Evolutionary conservation across 371 early-diverging fungal genomes (phyloP).

Genomic region (Rhizomucor miehei): DNA sequence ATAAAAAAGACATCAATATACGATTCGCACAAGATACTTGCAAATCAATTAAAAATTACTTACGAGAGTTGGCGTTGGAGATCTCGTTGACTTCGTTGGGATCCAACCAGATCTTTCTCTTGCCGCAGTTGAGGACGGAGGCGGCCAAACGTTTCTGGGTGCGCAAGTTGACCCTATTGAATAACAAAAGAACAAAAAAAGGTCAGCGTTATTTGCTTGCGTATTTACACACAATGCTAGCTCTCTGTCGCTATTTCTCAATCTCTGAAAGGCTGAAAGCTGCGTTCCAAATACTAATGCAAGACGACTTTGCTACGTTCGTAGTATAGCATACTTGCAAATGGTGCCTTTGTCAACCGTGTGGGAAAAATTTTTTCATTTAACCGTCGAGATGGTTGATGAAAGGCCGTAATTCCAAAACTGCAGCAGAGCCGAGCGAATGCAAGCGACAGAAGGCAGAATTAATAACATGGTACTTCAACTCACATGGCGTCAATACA

Average conservation of each 20-base stretch:
- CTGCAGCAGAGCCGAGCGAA: background rate
- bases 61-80: slow-evolving; percentile 97
- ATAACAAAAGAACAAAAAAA: no score
- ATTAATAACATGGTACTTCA: no score
- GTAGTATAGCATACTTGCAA: no score
- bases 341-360: no score
- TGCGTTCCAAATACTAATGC: background rate
- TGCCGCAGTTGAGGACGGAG: slow-evolving; percentile 97
- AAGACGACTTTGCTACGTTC: no score
- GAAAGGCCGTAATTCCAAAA: no score
- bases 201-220: no score
- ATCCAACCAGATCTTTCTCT: slow-evolving; percentile 99
- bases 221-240: background rate
- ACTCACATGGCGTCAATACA: slow-evolving; percentile 17
- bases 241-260: background rate
- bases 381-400: no score
- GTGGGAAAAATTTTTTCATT: no score
- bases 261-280: no score
- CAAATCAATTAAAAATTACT: slow-evolving; percentile 29
- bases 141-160: slow-evolving; percentile 97
- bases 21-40: background rate
- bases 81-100: slow-evolving; percentile 97
- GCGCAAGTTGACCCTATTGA: slow-evolving; percentile 74
- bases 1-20: slow-evolving; percentile 2
- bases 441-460: background rate